A percentile compares a stretch with the other conserved stretches of the same genome.
phyloP scores from a whole-genome alignment of 305 asterid genomes.

The Euphrasia arctica region DNA sequence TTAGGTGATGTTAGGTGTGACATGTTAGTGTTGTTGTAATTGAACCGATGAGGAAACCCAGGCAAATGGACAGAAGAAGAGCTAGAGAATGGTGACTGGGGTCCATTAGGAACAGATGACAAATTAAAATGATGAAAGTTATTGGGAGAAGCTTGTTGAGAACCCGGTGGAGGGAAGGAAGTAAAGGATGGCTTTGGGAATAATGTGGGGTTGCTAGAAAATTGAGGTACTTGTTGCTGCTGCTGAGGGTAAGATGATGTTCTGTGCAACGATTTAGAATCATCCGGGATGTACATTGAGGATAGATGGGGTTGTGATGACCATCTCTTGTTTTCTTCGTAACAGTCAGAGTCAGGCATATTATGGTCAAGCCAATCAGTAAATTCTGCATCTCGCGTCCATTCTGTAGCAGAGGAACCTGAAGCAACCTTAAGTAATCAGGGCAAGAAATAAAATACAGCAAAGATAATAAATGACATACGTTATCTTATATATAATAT shows the following conservation, averaged over 20 bases:
- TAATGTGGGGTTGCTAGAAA: conserved; percentile 70
- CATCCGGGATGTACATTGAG: conserved; percentile 47
- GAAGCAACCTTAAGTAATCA: conserved; percentile 36
- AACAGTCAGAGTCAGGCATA: conserved; percentile 67
- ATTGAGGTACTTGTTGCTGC: conserved; percentile 61
- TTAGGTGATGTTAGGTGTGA: conserved; percentile 50
- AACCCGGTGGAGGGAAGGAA: conserved; percentile 83
- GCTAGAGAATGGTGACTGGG: conserved; percentile 62
- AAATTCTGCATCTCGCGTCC: conserved; percentile 78
- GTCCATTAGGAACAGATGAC: conserved; percentile 59
- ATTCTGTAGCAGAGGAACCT: conserved; percentile 95
- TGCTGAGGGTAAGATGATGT: conserved; percentile 86
- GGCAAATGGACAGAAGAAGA: conserved; percentile 45
- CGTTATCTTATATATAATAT: background rate
- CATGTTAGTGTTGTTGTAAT: conserved; percentile 48
- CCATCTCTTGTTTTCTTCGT: conserved; percentile 82
- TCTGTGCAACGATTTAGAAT: conserved; percentile 65
- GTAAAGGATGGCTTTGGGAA: conserved; percentile 74
- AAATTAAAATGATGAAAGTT: conserved; percentile 44
- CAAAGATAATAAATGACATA: conserved; percentile 9
- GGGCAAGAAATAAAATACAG: conserved; percentile 18
- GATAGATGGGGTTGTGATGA: conserved; percentile 81
- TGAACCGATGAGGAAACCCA: conserved; percentile 56
- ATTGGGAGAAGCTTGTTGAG: conserved; percentile 55
- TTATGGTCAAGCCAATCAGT: conserved; percentile 75